Evolutionary conservation across 495 filamentous ascomycete genomes (phyloP).

Genomic region (Neurospora sp.): DNA sequence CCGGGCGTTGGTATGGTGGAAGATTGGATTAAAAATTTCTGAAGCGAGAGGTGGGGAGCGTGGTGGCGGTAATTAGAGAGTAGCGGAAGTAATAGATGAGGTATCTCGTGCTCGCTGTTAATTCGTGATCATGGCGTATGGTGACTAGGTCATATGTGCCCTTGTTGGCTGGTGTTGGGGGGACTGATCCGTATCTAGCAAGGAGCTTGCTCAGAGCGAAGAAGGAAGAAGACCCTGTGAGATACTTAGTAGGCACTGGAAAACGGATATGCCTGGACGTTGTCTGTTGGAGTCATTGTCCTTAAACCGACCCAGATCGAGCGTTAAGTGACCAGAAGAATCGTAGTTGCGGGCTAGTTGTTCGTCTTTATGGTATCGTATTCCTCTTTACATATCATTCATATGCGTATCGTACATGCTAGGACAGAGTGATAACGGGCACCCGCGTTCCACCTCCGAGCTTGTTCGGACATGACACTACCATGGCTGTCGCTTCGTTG

Average conservation of each 20-base stretch:
- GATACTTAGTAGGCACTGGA: too few relatives aligned
- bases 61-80: neutral
- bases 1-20: neutral
- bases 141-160: neutral
- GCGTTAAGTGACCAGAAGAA: too few relatives aligned
- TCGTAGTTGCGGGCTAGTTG: too few relatives aligned
- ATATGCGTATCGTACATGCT: neutral
- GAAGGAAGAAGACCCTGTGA: too few relatives aligned
- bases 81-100: neutral
- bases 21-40: neutral
- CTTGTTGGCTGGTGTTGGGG: neutral
- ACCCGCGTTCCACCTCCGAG: too few relatives aligned
- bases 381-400: neutral
- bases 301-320: too few relatives aligned
- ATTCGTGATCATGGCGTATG: neutral
- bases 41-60: neutral
- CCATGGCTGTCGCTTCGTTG: too few relatives aligned
- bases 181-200: neutral
- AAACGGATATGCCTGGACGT: too few relatives aligned
- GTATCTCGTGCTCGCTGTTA: neutral
- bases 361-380: neutral
- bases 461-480: too few relatives aligned
- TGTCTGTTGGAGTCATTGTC: too few relatives aligned
- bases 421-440: too few relatives aligned
- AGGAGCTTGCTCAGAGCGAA: too few relatives aligned